phyloP scores from a whole-genome alignment of 1,139 yeast genomes.

The Pichia sp. region DNA sequence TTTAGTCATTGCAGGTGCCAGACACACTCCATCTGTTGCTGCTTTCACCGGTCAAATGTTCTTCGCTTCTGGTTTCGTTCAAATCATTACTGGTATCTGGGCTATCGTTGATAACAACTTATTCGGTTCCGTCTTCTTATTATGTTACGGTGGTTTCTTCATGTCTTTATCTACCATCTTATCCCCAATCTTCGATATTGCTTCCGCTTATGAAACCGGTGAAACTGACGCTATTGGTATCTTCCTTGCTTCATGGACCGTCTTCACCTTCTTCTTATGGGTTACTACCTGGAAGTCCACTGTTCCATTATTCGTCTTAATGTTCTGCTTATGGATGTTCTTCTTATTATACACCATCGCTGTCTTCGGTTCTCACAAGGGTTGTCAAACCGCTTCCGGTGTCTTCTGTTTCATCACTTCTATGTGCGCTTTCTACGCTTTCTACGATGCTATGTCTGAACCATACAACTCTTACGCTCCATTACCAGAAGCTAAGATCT shows the following conservation, averaged over 20 bases:
- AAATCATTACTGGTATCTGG: conserved; percentile 64
- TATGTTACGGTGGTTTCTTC: conserved; percentile 41
- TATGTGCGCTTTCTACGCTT: conserved; percentile 41
- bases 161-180: conserved; percentile 37
- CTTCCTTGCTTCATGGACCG: conserved; percentile 45
- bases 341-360: conserved; percentile 45
- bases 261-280: conserved; percentile 42
- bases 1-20: conserved; percentile 49
- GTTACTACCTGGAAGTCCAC: conserved; percentile 45
- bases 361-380: conserved; percentile 36
- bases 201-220: conserved; percentile 31
- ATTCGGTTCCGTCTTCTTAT: conserved; percentile 40
- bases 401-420: conserved; percentile 43
- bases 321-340: conserved; percentile 39
- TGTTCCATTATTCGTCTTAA: conserved; percentile 39
- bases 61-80: conserved; percentile 64
- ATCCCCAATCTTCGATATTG: conserved; percentile 36
- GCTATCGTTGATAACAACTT: conserved; percentile 56
- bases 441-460: conserved; percentile 30
- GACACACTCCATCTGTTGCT: conserved; percentile 48
- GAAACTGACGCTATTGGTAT: conserved; percentile 37
- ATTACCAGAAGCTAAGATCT: conserved; percentile 30
- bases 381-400: conserved; percentile 43
- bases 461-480: conserved; percentile 28
- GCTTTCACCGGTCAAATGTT: conserved; percentile 48